Base-by-base conservation (phyloP, 2,329 filamentous ascomycete genomes). In the Phyllosticta citribraziliensis region DNA sequence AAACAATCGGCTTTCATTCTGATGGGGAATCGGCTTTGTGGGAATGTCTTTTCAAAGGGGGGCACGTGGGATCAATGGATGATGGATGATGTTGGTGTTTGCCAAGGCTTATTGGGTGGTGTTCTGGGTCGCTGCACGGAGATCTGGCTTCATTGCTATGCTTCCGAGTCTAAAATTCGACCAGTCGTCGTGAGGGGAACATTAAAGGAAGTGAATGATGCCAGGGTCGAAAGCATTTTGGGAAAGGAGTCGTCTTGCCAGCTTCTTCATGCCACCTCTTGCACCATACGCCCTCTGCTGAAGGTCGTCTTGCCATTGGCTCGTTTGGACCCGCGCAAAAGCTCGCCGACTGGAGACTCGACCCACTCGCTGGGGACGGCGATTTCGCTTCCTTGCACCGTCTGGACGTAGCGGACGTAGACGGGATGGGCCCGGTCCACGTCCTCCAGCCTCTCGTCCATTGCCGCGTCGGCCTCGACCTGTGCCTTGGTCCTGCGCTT, bases 351-450 rank as follows among this genome's bases (percentile, higher is more conserved):
- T 0, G 88, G 87, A 0, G 81, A 81, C 10, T 79, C 78, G 27
- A 91, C 70, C 77, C 90, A 86, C 68, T 89, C 87, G 4, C 82
- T 79, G 0, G 88, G 86, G 11, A 91, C 82, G 24, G 80, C 84
- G 8, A 92, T 74, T 2, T 78, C 75, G 63, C 78, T 84, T 10
- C 88, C 88, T 20, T 82, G 78, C 68, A 82, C 84, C 68, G 77
- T 88, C 73, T 84, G 89, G 58, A 88, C 78, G 83, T 88, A 92
- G 62, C 89, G 82, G 22, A 89, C 78, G 65, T 87, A 87, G 8
- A 85, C 75, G 1, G 86, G 80, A 63, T 84, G 80, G 0, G 85
- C 76, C 64, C 77, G 82, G 47, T 77, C 76, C 2, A 70, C 65
- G 1, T 80, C 79, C 0, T 63, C 64, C 59, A 79, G 79, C 11